phyloP scores from a whole-genome alignment of 2,329 filamentous ascomycete genomes.

The Fusarium brachygibbosum region DNA sequence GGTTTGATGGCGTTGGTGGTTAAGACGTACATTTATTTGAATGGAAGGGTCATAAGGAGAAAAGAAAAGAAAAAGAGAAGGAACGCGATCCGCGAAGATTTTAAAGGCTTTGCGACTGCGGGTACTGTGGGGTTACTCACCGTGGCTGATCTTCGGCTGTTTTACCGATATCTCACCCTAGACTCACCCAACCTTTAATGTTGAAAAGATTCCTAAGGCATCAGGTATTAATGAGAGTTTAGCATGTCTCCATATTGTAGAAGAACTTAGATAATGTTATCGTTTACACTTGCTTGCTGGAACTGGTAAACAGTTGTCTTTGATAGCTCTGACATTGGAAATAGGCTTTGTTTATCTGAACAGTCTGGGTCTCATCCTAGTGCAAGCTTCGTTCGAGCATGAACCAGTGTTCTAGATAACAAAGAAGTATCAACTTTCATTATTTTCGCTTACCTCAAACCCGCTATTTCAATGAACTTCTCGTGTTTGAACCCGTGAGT shows the following conservation, averaged over 20 bases:
- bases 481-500: no score
- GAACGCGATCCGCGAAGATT: slow-evolving; percentile 51
- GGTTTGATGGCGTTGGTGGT: slow-evolving; percentile 16
- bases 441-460: no score
- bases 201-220: neutral
- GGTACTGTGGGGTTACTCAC: slow-evolving; percentile 40
- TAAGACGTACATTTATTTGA: slow-evolving; percentile 90
- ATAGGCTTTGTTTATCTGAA: no score
- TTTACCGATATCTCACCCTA: slow-evolving; percentile 9
- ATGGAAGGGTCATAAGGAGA: slow-evolving; percentile 93
- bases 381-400: no score
- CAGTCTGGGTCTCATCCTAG: no score
- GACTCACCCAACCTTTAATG: no score
- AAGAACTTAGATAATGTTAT: accelerated
- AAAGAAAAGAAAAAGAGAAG: slow-evolving; percentile 58
- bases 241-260: neutral
- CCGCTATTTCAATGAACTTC: no score
- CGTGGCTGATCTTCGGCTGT: slow-evolving; percentile 50
- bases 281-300: neutral
- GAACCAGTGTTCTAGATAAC: no score
- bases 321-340: no score
- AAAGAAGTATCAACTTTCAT: no score
- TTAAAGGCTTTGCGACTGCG: slow-evolving; percentile 53
- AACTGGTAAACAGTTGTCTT: no score
- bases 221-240: accelerated